Evolutionary conservation across 306 rosid genomes (phyloP), one percentile per base, ranked within the genome.

Genomic region (Alnus glutinosa): DNA sequence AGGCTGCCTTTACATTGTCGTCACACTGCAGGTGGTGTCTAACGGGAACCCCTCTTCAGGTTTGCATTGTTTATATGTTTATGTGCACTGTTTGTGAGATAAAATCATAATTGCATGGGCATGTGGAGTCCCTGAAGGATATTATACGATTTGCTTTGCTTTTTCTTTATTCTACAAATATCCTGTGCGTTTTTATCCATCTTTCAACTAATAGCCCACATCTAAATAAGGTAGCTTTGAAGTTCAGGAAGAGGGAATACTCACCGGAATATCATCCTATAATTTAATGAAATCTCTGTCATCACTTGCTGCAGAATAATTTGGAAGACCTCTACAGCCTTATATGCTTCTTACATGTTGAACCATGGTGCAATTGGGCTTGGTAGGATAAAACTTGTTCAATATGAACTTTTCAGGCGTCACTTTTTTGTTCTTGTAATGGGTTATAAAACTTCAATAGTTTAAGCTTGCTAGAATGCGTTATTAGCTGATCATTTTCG

Each of bases 11-110:
- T 79, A 23, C 91, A 36, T 73, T 94, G 84, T 84, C 97, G 63
- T 90, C 97, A 1, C 85, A 83, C 82, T 92, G 97, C 85, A 89
- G 98, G 59, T 94, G 98, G 98, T 94, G 98, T 87, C 81, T 94
- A 30, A 92, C 98, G 55, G 98, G 98, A 89, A 94, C 97, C 5
- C 96, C 98, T 7, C 84, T 94, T 82, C 98, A 94, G 98, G 97
- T 92, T 66, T 72, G 74, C 67, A 50, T 78, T 74, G 76, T 66
- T 77, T 23, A 12, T 69, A 44, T 63, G 74, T 32, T 48, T 44
- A 13, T 37, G 55, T 36, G 11, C 32, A n/a, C 52, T 66, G 19
- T 74, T 32, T 69, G 30, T 30, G 10, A 55, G 59, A 52, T 49
- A 16, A 9, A 62, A 52, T 79, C 49, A 39, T 42, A 78, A 10